Base-by-base conservation (phyloP, 2,329 filamentous ascomycete species). In the Trichoderma asperellum region DNA sequence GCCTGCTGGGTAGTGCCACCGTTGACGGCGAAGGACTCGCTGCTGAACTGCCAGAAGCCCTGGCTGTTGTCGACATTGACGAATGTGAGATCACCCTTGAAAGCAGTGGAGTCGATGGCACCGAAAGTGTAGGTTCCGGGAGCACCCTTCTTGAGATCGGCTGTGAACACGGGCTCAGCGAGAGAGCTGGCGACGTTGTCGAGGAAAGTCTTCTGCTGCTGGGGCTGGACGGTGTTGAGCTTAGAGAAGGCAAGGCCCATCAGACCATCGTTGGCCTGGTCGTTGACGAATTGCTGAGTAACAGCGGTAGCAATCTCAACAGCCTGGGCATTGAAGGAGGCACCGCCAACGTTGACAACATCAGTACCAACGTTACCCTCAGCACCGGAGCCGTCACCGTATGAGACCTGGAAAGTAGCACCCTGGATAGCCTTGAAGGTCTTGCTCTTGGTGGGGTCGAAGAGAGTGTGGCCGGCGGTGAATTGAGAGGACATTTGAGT, bases 101-200 rank as follows among this genome's bases (percentile, higher is more conserved):
- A 91, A 76, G 91, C 89, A 73, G 79, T 80, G 0, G 74, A 74
- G 77, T 93, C 90, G 75, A 93, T 87, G 70, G 78, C 81, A 71
- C 91, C 91, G 74, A 93, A 93, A 74, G 92, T 88, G 80, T 92
- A 93, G 53, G 86, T 83, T 55, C 91, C 91, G 1, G 83, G 81
- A 18, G 83, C 82, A 70, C 85, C 83, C 71, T 85, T 83, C 74
- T 87, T 85, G 52, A 94, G 84, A 71, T 90, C 86, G 35, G 89
- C 90, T 0, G 90, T 91, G 80, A 93, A 91, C 64, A 93, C 81
- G 0, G 91, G 90, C 78, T 87, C 80, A 32, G 87, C 84, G 29
- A 93, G 86, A 21, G 81, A 78, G n/a, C 78, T 72, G 78, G 87
- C 86, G 73, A 91, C 81, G 76, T 91, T 93, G 75, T 92, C 89